Evolutionary conservation across 2,329 filamentous ascomycete species (phyloP), one percentile per base, ranked within the genome.

Genomic region (Bipolaris gigantea): DNA sequence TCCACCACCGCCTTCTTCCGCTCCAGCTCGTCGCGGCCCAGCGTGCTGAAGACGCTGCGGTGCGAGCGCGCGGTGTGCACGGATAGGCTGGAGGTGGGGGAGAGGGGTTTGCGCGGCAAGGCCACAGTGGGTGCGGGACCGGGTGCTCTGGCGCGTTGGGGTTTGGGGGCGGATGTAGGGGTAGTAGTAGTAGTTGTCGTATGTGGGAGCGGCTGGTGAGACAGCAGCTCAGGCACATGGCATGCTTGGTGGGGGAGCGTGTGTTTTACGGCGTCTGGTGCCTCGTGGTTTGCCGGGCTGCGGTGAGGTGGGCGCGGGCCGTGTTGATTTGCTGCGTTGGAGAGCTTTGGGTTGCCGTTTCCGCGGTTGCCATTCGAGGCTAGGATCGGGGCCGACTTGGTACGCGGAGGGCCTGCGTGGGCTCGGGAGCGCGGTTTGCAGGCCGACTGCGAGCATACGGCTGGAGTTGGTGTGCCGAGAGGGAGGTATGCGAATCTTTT

Each of bases 21-120:
- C 50, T 71, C 68, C 36, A 70, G 34, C 46, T 71, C 68, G n/a
- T 71, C 68, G n/a, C 68, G 45, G 2, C 68, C 68, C 0, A 63
- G 66, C n/a, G 65, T 71, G 3, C 56, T 59, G 48, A 71, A 69
- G 13, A 67, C 53, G 10, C 48, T 57, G 19, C 51, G 53, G 13
- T 51, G 54, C 11, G 50, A 55, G 2, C 32, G 30, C 10, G 52
- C 48, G 3, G 60, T 61, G 11, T 45, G 41, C 1, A 27, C 44
- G 1, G 60, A 56, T 15, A 43, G 15, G 16, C 16, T 44, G 2
- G 54, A 55, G 9, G 38, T 21, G 7, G 35, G 16, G 21, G 59
- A 56, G 7, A 47, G 18, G 16, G 47, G 19, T 8, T 23, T n/a
- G 13, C 19, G 38, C 6, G 38, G 13, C 9, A 21, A 3, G 13